A percentile compares a stretch with the other conserved stretches of the same genome.
These are phyloP conservation scores for Eragrostis curvula DNA, from an alignment of 176 grass and related monocot genomes.

Conservation along the genomic window DNA sequence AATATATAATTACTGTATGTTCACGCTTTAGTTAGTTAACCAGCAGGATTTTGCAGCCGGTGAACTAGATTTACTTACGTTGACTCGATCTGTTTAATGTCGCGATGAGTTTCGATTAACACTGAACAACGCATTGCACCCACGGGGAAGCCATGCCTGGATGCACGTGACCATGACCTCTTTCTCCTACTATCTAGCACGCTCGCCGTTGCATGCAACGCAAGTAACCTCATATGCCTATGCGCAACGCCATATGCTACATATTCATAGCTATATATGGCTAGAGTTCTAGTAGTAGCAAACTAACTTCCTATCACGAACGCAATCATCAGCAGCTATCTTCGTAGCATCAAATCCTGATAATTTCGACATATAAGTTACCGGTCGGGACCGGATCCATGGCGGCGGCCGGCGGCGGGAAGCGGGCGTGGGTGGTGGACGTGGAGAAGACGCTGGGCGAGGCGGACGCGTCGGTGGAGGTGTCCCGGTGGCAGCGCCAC, in stretches of 20 bases:
- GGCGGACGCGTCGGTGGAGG: constrained; percentile 43
- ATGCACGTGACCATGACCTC: not conserved
- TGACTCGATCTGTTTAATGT: not conserved
- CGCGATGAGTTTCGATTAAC: too few relatives aligned
- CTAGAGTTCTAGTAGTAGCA: not conserved
- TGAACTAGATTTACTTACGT: not conserved
- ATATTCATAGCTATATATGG: constrained; percentile 3
- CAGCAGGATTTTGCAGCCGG: too few relatives aligned
- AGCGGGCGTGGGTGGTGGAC: constrained; percentile 57
- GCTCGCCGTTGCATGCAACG: constrained; percentile 20
- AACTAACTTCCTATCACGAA: not conserved
- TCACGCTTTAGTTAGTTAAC: too few relatives aligned
- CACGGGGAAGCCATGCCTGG: not conserved
- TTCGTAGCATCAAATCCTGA: not conserved
- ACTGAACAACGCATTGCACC: not conserved
- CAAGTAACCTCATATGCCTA: constrained; percentile 33
- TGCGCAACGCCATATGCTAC: not conserved
- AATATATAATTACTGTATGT: too few relatives aligned
- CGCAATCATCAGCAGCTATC: not conserved
- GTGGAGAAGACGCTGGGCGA: constrained; percentile 44
- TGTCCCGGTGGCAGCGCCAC: constrained; percentile 57
- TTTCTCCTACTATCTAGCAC: not conserved
- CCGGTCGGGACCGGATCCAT: not conserved
- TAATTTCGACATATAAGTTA: not conserved
- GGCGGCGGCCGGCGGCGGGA: not conserved